A percentile compares a stretch with the other conserved stretches of the same genome.
These are phyloP conservation scores for Pelargonium cotyledonis DNA, from an alignment of 441 rosid species.

Conservation along the genomic window DNA sequence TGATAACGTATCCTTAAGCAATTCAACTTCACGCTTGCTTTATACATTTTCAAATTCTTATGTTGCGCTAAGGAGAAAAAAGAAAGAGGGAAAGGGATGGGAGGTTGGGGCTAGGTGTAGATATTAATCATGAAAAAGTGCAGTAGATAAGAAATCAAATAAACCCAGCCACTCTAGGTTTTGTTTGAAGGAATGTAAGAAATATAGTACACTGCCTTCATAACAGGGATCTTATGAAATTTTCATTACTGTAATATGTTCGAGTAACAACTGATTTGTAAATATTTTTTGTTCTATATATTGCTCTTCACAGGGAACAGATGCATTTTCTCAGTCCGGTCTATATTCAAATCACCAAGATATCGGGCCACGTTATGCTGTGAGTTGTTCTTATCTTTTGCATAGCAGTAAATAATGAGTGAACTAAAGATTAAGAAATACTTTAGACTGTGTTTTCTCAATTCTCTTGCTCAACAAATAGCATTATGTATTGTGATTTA, in stretches of 20 bases:
- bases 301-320: conserved; percentile 64
- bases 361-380: conserved; percentile 94
- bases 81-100: too few relatives aligned
- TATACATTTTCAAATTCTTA: too few relatives aligned
- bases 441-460: neutral
- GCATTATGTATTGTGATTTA: neutral
- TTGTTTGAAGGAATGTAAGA: too few relatives aligned
- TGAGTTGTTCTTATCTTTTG: conserved; percentile 36
- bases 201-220: neutral
- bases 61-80: too few relatives aligned
- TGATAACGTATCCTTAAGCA: too few relatives aligned
- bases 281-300: neutral
- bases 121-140: too few relatives aligned
- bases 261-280: neutral
- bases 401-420: neutral
- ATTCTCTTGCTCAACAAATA: neutral
- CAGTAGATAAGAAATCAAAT: too few relatives aligned
- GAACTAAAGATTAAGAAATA: neutral
- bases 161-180: too few relatives aligned
- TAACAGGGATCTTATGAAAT: neutral
- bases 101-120: too few relatives aligned
- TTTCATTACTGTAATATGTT: neutral
- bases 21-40: too few relatives aligned
- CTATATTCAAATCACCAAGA: conserved; percentile 98
- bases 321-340: conserved; percentile 97